Evolutionary conservation across 192 early-diverging fungal genomes (phyloP), one percentile per base, ranked within the genome.

Genomic region (Thamnidium elegans): DNA sequence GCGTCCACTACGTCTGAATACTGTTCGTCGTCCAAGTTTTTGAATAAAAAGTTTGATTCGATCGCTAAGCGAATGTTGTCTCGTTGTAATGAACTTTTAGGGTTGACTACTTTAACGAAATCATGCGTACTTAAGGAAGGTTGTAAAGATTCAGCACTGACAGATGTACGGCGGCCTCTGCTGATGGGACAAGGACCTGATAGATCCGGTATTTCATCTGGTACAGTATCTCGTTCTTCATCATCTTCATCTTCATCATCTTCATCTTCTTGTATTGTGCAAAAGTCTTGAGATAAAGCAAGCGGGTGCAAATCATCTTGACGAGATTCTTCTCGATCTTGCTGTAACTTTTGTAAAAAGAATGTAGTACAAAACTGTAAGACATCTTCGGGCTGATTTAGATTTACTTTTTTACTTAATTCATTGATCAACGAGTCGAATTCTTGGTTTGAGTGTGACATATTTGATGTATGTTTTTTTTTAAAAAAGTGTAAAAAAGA

Each of bases 71-170:
- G 78, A 73, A 97, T 97, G 21, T 94, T 85, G 43, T 84, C 63
- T 58, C 88, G 83, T 71, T 99, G 97, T 65, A 89, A 90, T 7
- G 84, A 84, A 3, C 90, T 84, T 77, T 99, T 99, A 44, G 92
- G 91, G 66, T 96, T 88, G 65, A 94, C 86, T 48, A 88, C 83
- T 75, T 94, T 94, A 42, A 87, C 84, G 74, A 87, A 96, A 32
- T 87, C 85, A 15, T 30, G 31, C 63, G 87, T 87, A 55, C 84
- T 87, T 53, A 84, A 80, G 13, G 90, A 85, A 13, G 97, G 97
- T 17, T 92, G 89, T 89, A 97, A 94, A 44, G 94, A 95, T 76
- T 99, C 95, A 32, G 97, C 95, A 39, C 87, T 90, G 65, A 97
- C 94, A 19, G 94, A 95, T 43, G 94, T 92, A 61, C 97, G 91